Percentiles rank a stretch among this genome's conserved stretches.
phyloP scores from a whole-genome alignment of 2,329 filamentous ascomycete species.

The Aspergillus sp. region DNA sequence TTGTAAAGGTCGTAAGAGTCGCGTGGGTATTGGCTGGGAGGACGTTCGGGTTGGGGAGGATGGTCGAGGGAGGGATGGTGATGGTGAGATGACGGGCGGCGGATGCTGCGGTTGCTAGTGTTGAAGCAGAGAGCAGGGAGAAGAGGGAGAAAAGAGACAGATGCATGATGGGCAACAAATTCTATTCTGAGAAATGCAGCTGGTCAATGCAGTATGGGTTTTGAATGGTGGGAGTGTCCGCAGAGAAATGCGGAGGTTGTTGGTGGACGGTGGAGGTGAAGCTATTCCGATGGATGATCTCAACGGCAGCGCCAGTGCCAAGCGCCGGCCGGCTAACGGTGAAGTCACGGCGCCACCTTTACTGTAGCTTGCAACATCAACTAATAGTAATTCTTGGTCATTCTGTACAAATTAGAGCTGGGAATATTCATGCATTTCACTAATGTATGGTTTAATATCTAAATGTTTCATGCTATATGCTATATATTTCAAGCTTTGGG shows the following conservation, averaged over 20 bases:
- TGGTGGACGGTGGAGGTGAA: background rate
- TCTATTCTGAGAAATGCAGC: background rate
- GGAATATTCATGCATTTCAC: too few species aligned
- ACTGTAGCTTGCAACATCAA: background rate
- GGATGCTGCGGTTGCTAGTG: conserved; percentile 24
- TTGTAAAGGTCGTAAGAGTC: conserved; percentile 47
- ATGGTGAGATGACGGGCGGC: conserved; percentile 36
- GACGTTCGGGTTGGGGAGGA: conserved; percentile 46
- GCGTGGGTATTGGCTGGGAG: conserved; percentile 53
- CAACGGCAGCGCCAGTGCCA: background rate
- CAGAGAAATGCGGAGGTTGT: background rate
- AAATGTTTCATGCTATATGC: too few species aligned
- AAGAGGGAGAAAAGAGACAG: conserved; percentile 16
- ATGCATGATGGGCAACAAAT: conserved; percentile 17
- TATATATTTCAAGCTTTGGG: too few species aligned
- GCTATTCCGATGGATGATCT: background rate
- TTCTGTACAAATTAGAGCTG: too few species aligned
- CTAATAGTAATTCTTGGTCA: background rate
- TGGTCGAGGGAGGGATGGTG: conserved; percentile 42
- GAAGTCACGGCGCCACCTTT: background rate
- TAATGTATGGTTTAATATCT: too few species aligned
- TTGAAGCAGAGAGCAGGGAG: conserved; percentile 20
- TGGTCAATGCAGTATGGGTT: background rate
- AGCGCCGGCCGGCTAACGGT: background rate
- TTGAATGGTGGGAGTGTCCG: background rate